These are phyloP conservation scores for Ceratopteris richardii DNA, from an alignment of 75 land plant species.

Conservation along the genomic window DNA sequence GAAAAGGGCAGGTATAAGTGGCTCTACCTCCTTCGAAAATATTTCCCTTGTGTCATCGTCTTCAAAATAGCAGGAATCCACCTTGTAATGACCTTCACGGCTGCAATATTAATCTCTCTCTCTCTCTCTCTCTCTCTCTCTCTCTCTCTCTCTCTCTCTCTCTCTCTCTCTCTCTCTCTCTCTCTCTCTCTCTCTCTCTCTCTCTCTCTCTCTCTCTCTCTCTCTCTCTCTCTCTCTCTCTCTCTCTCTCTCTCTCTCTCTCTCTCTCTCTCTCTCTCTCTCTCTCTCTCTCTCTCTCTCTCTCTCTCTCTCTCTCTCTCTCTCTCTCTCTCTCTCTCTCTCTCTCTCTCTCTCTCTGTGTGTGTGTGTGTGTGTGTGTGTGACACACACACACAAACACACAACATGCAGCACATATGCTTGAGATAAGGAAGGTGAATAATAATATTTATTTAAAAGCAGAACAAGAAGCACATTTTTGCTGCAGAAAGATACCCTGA, in stretches of 20 bases:
- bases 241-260: not conserved
- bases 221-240: too few relatives aligned
- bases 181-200: not conserved
- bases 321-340: not conserved
- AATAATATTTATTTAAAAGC: too few relatives aligned
- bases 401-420: too few relatives aligned
- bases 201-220: not conserved
- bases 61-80: slow-evolving; percentile 68
- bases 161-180: not conserved
- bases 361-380: too few relatives aligned
- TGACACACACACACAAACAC: too few relatives aligned
- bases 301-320: not conserved
- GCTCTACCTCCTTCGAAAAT: slow-evolving; percentile 53
- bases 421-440: too few relatives aligned
- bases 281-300: too few relatives aligned
- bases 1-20: slow-evolving; percentile 62
- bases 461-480: too few relatives aligned
- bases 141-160: not conserved
- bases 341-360: not conserved
- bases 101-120: slow-evolving; percentile 13
- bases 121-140: not conserved
- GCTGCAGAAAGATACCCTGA: too few relatives aligned
- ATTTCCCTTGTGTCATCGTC: slow-evolving; percentile 39
- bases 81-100: slow-evolving; percentile 59
- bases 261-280: not conserved